Evolutionary conservation across 345 rosid species (phyloP), one percentile per base, ranked within the genome.

Genomic region (Crucihimalaya himalaica): DNA sequence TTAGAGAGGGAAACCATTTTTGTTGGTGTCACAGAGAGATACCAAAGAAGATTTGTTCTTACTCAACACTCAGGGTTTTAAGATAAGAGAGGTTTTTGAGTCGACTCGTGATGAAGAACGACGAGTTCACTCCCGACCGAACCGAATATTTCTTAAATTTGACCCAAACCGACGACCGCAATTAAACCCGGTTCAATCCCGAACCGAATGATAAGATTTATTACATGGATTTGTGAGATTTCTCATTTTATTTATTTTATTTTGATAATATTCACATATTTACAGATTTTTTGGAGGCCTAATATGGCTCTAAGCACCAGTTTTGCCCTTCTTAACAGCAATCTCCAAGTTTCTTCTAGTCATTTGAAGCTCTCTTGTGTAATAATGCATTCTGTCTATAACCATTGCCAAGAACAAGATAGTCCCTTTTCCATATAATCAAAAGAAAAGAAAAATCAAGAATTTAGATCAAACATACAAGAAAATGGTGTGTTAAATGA

Each of bases 21-120:
- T 32, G 31, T 57, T 77, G 45, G 35, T 69, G 75, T 6, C 45
- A 27, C n/a, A 21, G n/a, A 66, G 61, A 74, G 20, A 66, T 18
- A 16, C 16, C 23, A 28, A 20, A 28, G 64, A 21, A 21, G 63
- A 12, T 19, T 27, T 53, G 77, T 62, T 28, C 1, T 6, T 10
- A 21, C 63, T 19, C 60, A 5, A 11, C 28, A 20, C 63, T 48
- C 66, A 29, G 71, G 82, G 82, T 74, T 74, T 73, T 56, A 15
- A 39, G 72, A 71, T 70, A 79, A 66, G 78, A 66, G 78, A 72
- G 81, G 74, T 72, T 78, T 78, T 72, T 72, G 74, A 78, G 77
- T 72, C 69, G 34, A 78, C 68, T 66, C 72, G 72, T 48, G 3
- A 43, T 11, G 23, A 19, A 5, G 2, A 50, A 21, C 5, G 19